phyloP scores from a whole-genome alignment of 495 filamentous ascomycete species.

The Talaromyces trachyspermus region DNA sequence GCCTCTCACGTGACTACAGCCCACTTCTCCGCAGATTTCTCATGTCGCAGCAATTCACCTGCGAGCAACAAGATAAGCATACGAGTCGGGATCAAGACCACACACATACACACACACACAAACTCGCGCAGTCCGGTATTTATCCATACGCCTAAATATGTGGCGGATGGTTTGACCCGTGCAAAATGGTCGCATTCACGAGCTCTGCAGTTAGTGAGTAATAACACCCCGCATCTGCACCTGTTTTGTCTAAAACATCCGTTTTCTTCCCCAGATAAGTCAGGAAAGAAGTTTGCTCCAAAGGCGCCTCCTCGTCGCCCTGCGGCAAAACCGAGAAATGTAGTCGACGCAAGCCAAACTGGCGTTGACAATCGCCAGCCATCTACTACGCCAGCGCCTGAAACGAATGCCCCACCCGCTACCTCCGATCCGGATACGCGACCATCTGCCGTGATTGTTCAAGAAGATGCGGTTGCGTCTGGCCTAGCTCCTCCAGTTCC shows the following conservation, averaged over 20 bases:
- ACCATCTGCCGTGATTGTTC: too few relatives aligned
- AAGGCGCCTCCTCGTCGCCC: conserved; percentile 43
- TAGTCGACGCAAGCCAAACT: conserved; percentile 32
- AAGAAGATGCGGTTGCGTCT: background rate
- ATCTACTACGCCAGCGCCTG: conserved; percentile 1
- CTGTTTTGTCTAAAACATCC: conserved; percentile 5
- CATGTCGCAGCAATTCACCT: conserved; percentile 7
- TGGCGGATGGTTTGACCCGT: background rate
- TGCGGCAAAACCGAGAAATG: conserved; percentile 26
- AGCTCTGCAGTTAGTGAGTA: conserved; percentile 52
- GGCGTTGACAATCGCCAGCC: conserved; percentile 18
- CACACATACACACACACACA: background rate
- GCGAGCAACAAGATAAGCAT: background rate
- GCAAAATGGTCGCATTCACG: conserved; percentile 45
- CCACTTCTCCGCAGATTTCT: conserved; percentile 23
- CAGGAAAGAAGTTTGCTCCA: conserved; percentile 48
- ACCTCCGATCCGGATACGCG: background rate
- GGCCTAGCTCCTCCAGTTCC: too few relatives aligned
- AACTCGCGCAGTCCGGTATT: background rate
- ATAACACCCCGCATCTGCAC: background rate
- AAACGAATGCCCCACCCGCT: conserved; percentile 1
- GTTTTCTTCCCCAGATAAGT: conserved; percentile 35
- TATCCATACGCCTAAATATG: background rate
- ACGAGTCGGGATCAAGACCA: background rate
- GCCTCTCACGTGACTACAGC: conserved; percentile 31